phyloP scores from a whole-genome alignment of 371 early-diverging fungal species.

The Umbelopsis sp. region DNA sequence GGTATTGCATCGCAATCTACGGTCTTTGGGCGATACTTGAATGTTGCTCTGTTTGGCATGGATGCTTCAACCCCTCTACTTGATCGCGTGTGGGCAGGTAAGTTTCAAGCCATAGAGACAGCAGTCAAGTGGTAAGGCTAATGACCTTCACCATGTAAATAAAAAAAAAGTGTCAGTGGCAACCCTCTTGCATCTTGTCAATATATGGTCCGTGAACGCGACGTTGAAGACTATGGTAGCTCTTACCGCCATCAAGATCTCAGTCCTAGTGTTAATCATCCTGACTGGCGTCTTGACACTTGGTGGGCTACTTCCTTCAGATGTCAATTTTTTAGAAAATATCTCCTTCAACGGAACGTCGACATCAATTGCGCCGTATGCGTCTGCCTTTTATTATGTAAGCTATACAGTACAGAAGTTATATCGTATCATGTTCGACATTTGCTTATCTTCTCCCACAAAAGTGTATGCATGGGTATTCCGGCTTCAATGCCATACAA shows the following conservation, averaged over 20 bases:
- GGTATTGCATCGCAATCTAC: constrained; percentile 47
- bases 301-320: constrained; percentile 31
- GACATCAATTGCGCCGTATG: constrained; percentile 39
- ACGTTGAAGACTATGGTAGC: constrained; percentile 36
- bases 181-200: not conserved
- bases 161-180: not conserved
- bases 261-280: constrained; percentile 31
- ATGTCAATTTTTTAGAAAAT: constrained; percentile 31
- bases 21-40: constrained; percentile 48
- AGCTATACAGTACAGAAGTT: not conserved
- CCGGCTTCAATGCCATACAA: constrained; percentile 48
- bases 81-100: constrained; percentile 47
- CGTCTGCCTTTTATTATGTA: constrained; percentile 48
- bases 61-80: constrained; percentile 33
- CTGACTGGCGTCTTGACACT: constrained; percentile 33
- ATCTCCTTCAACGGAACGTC: constrained; percentile 44
- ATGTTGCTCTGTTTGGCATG: constrained; percentile 44
- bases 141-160: not conserved
- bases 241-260: constrained; percentile 36
- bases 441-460: not conserved
- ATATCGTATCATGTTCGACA: not conserved
- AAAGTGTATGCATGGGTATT: constrained; percentile 44
- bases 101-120: constrained; percentile 3
- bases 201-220: not conserved
- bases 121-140: not conserved